Conservation (phyloP, 345 rosid species). For the Brassica napus region DNA sequence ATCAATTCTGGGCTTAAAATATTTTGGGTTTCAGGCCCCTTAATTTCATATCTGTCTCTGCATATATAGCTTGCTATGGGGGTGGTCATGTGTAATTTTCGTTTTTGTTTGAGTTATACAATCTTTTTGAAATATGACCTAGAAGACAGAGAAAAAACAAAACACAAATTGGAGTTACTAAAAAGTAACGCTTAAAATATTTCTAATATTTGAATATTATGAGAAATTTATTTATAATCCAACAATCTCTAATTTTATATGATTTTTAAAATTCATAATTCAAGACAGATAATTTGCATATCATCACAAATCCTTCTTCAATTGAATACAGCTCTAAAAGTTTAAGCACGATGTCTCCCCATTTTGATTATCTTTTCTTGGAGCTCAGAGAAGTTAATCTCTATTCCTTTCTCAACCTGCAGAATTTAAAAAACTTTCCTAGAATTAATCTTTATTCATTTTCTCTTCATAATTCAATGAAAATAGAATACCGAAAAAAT, state of each 20-base stretch:
- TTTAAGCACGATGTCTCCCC: neutral
- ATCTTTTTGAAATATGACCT: neutral
- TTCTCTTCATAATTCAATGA: neutral
- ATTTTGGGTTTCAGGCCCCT: neutral
- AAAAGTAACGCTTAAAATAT: neutral
- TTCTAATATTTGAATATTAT: too few relatives aligned
- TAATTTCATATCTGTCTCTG: neutral
- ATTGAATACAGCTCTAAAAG: neutral
- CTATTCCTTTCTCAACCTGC: slow-evolving; percentile 26
- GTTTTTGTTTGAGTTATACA: too few relatives aligned
- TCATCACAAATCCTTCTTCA: neutral
- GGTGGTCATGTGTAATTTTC: neutral
- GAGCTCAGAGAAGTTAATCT: slow-evolving; percentile 16
- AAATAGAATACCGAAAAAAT: neutral
- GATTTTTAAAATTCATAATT: neutral
- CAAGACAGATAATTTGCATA: neutral
- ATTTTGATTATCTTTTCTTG: slow-evolving; percentile 21
- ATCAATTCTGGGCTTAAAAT: neutral
- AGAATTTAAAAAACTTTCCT: neutral
- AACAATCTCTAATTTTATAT: neutral
- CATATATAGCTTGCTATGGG: neutral
- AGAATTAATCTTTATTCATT: neutral
- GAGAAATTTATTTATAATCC: too few relatives aligned
- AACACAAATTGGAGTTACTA: neutral
- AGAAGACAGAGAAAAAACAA: neutral